Evolutionary conservation across 129 eudicot genomes (phyloP), one percentile per base, ranked within the genome.

Genomic region (Pulicaria dysenterica): DNA sequence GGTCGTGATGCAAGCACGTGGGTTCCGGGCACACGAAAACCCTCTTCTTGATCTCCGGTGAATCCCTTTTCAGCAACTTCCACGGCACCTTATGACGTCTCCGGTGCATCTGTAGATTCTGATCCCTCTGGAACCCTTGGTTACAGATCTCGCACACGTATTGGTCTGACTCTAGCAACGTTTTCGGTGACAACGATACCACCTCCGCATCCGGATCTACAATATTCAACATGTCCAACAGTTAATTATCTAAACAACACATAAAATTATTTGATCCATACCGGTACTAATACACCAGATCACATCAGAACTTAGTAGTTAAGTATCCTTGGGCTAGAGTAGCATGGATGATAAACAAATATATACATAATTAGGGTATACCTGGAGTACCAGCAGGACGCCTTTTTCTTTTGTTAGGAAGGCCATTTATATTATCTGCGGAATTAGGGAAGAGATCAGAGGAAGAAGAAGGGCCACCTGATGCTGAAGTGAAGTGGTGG

Each of bases 121-220:
- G 92, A 39, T 87, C 92, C 8, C 92, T 73, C 40, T 87, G 92
- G 24, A 87, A 87, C 64, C 92, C 92, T 84, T 87, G 92, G 79
- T 81, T 87, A 37, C 92, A 87, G 84, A 87, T 87, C 92, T 87
- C 92, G 43, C 92, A 87, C 38, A 87, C 86, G 48, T 87, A 87
- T 64, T 80, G 78, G 73, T 87, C 92, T 43, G 92, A 87, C 50
- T 87, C 92, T 4, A 87, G 72, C 43, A 87, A 73, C 0, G 88
- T 87, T 62, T 87, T 84, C 0, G 92, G 92, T 3, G 92, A 87
- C 7, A 87, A 74, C 0, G 92, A 84, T 8, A 87, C 88, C 11
- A 87, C 92, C 58, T 87, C 89, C 11, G 92, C 92, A 79, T 87
- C 92, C 15, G 92, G 92, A 87, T 87, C 92, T 85, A 72, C 66